phyloP scores from a whole-genome alignment of 441 rosid species.

The Geranium incanum region DNA sequence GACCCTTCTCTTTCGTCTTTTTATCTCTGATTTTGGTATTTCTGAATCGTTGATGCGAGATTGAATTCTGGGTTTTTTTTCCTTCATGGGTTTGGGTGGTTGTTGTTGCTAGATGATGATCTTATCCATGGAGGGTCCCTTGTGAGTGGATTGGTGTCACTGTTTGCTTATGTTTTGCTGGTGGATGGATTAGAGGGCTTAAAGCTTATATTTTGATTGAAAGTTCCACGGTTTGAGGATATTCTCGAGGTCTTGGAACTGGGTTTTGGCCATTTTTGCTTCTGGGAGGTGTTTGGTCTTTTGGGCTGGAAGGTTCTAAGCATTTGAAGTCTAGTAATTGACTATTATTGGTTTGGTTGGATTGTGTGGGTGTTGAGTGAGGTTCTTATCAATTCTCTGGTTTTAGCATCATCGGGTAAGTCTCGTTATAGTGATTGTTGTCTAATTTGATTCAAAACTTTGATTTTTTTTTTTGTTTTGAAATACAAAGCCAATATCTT shows the following conservation, averaged over 20 bases:
- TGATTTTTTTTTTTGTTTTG: not conserved
- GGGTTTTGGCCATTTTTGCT: not conserved
- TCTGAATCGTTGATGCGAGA: not conserved
- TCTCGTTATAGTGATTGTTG: not conserved
- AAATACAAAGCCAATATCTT: not conserved
- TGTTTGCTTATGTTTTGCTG: not conserved
- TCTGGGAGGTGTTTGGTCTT: not conserved
- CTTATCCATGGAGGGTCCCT: not conserved
- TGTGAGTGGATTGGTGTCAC: not conserved
- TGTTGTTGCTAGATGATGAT: not conserved
- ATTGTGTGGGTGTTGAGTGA: not conserved
- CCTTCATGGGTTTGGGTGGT: not conserved
- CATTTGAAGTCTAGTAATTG: not conserved
- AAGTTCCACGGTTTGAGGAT: not conserved
- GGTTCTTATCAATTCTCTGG: not conserved
- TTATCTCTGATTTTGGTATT: not conserved
- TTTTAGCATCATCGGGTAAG: not conserved
- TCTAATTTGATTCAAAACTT: not conserved
- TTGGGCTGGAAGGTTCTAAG: not conserved
- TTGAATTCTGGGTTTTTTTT: conserved; percentile 1
- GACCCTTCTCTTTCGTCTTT: not conserved
- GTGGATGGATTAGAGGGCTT: not conserved
- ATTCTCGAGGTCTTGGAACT: not conserved
- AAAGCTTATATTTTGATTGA: not conserved
- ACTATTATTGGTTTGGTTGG: not conserved